Base-by-base conservation (phyloP, 768 basidiomycete genomes). In the Hericium erinaceus region DNA sequence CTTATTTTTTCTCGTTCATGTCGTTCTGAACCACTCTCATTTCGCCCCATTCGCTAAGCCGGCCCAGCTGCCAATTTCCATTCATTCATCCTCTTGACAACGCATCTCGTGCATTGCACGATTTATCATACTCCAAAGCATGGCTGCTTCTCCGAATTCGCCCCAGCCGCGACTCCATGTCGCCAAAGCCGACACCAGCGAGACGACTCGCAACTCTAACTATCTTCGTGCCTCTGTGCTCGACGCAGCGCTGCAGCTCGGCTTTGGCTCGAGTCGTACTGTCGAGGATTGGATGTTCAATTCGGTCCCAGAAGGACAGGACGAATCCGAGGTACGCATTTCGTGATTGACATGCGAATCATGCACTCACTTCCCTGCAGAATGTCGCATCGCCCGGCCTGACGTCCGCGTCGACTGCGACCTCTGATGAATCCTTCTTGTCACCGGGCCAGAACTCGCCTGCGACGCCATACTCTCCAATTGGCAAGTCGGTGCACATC, bases 201-300 rank as follows among this genome's bases (percentile, higher is more conserved):
- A 60, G 24, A 33, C 28, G 28, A 57, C 28, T 57, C 80, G 84
- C 41, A 75, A 82, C 64, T 85, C 85, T 0, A 80, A 75, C 68
- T 67, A 78, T 13, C 73, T 89, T 18, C 79, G 87, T 15, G 86
- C 87, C 1, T 88, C 86, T 15, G 86, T 89, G 22, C 78, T 89
- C 41, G 85, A 89, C 64, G 84, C 77, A 7, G 87, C 87, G 7
- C 74, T 89, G 40, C 73, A 86, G 66, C 77, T 89, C 12, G 87
- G 87, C 3, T 66, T 89, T 18, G 78, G 79, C 37, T 76, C 70
- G 38, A 86, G 79, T 59, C 73, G 77, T 16, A 75, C 80, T 26
- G 80, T 89, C 18, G 78, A 84, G 5, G 74, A 83, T 59, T 87
- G 87, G 83, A 86, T 89, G 66, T 88, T 88, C 68, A 82, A 80